These are phyloP conservation scores for Penicillium canescens DNA, from an alignment of 495 filamentous ascomycete genomes.

Conservation along the genomic window DNA sequence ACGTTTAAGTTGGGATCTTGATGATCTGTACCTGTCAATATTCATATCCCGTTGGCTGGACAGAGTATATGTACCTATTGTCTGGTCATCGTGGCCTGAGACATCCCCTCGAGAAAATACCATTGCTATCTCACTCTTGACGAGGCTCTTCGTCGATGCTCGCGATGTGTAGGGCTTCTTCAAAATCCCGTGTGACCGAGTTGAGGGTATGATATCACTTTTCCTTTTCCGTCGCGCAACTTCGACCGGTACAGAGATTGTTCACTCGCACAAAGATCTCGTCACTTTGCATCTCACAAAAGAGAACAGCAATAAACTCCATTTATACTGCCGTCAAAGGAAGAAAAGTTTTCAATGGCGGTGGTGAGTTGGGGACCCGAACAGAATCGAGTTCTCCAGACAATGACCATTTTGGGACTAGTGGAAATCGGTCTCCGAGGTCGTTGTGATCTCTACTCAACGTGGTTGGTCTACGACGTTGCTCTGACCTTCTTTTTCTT, in stretches of 20 bases:
- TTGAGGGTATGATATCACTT: conserved; percentile 15
- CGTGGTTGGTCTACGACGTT: conserved; percentile 6
- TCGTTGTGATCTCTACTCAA: background rate
- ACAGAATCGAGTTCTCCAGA: conserved; percentile 19
- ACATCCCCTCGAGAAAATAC: conserved; percentile 30
- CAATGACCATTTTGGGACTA: conserved; percentile 27
- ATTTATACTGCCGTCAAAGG: background rate
- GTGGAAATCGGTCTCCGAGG: conserved; percentile 8
- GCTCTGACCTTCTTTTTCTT: conserved; percentile 7
- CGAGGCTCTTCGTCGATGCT: background rate
- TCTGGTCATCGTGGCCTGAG: conserved; percentile 20
- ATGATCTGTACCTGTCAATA: conserved; percentile 17
- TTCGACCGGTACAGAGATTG: too few relatives aligned
- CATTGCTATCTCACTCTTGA: conserved; percentile 8
- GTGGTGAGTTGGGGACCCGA: background rate
- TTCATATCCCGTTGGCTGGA: background rate
- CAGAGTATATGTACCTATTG: conserved; percentile 13
- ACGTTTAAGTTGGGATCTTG: conserved; percentile 14
- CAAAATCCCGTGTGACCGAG: background rate
- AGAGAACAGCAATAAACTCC: background rate
- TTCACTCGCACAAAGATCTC: background rate
- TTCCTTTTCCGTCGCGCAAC: background rate
- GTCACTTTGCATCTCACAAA: background rate
- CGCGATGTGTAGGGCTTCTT: background rate
- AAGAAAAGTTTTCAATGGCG: background rate